Percentiles rank a stretch among this genome's conserved stretches.
Conservation (phyloP, 2,329 filamentous ascomycete genomes). For the Colletotrichum musae region DNA sequence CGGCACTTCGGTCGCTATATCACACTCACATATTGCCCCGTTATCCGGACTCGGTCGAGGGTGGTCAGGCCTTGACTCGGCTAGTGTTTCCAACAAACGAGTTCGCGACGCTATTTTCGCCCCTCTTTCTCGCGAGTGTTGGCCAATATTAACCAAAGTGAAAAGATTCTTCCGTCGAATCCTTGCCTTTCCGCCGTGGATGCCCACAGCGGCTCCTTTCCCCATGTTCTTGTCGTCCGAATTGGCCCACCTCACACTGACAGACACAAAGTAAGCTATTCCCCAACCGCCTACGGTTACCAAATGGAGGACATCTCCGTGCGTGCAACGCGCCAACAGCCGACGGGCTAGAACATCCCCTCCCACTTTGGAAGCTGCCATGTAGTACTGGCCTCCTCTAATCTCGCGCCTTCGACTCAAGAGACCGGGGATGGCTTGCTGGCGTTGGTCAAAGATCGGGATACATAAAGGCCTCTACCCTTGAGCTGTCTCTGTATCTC, state of each 20-base stretch:
- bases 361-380: conserved; percentile 6
- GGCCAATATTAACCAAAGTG: conserved; percentile 4
- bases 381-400: conserved; percentile 24
- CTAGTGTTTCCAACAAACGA: conserved; percentile 36
- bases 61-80: conserved; percentile 10
- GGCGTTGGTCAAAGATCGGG: background rate
- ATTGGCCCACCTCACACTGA: background rate
- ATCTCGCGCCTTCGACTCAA: conserved; percentile 6
- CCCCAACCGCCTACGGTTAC: background rate
- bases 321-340: background rate
- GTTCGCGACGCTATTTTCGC: conserved; percentile 10
- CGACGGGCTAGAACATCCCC: conserved; percentile 8
- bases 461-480: conserved; percentile 2
- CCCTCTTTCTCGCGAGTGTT: conserved; percentile 14
- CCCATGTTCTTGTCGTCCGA: conserved; percentile 16
- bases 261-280: background rate
- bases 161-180: conserved; percentile 21
- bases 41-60: conserved; percentile 28
- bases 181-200: background rate
- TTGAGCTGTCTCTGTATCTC: background rate
- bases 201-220: background rate
- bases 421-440: background rate
- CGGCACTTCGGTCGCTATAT: conserved; percentile 6
- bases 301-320: conserved; percentile 14
- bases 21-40: conserved; percentile 20